Evolutionary conservation across 2,329 filamentous ascomycete genomes (phyloP), one percentile per base, ranked within the genome.

Genomic region (Sporothrix inflata): DNA sequence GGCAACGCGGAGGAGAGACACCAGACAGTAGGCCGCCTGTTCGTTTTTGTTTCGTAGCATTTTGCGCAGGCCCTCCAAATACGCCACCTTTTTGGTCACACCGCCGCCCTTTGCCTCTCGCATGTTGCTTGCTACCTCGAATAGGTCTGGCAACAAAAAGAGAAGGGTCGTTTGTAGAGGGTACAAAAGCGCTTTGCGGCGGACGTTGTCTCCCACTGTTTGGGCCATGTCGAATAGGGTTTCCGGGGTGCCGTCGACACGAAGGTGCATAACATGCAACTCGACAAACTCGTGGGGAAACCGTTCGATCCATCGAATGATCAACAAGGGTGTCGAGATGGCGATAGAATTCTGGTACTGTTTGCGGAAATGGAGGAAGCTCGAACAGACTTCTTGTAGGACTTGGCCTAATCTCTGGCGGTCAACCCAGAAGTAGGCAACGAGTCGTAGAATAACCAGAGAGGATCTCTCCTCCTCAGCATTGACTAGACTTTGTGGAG

Each of bases 221-320:
- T 89, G 86, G 5, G 88, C 86, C 88, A 92, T 91, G 76, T 92
- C 90, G 77, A 92, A 91, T 30, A 92, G 82, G 0, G 88, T 91
- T 77, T 92, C 90, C 5, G 88, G 86, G 11, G 87, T 88, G 65
- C 86, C 88, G 75, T 91, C 89, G n/a, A 91, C 83, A 76, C 88
- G 85, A 76, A 85, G 88, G 74, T 88, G 87, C 73, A 84, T 83
- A 19, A 85, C 84, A 78, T 92, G 90, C 72, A 91, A 81, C 72
- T 86, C 84, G 63, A 91, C 86, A 78, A 92, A 92, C 78, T 92
- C 89, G 47, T 85, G 80, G 1, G 90, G 90, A 75, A 87, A 88
- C 11, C 88, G 85, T 76, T 91, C 88, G 47, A 92, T 84, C 90
- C 90, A 92, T 74, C 88, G 83, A 42, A 85, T 86, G 71, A 92